phyloP scores from a whole-genome alignment of 2,329 filamentous ascomycete genomes.

The Aspergillus uvarum region DNA sequence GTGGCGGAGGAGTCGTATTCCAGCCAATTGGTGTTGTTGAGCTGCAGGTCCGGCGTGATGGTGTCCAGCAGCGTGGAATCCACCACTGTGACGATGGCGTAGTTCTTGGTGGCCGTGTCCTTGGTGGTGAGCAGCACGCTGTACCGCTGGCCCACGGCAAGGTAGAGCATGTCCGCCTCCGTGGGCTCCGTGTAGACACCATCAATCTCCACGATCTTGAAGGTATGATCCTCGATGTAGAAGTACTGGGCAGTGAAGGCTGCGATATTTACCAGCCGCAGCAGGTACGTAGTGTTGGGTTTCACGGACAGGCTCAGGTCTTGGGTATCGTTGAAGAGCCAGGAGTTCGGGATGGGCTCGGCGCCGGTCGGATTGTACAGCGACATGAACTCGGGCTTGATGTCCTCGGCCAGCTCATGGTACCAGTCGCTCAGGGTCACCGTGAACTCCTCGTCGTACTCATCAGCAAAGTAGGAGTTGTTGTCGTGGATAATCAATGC shows the following conservation, averaged over 20 bases:
- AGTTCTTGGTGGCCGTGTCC: slow-evolving; percentile 63
- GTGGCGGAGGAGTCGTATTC: slow-evolving; percentile 55
- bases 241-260: slow-evolving; percentile 62
- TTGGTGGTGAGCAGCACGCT: slow-evolving; percentile 59
- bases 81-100: slow-evolving; percentile 54
- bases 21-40: slow-evolving; percentile 61
- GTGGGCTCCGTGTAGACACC: slow-evolving; percentile 65
- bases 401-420: slow-evolving; percentile 60
- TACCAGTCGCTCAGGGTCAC: slow-evolving; percentile 74
- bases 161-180: slow-evolving; percentile 63
- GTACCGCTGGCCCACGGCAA: slow-evolving; percentile 66
- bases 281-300: slow-evolving; percentile 69
- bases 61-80: slow-evolving; percentile 32
- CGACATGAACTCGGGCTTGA: slow-evolving; percentile 44
- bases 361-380: slow-evolving; percentile 57
- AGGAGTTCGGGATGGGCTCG: slow-evolving; percentile 66
- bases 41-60: slow-evolving; percentile 35
- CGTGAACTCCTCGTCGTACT: slow-evolving; percentile 61
- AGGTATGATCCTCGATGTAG: slow-evolving; percentile 54
- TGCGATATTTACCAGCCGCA: slow-evolving; percentile 72
- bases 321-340: slow-evolving; percentile 67
- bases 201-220: slow-evolving; percentile 71
- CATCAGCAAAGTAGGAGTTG: slow-evolving; percentile 48
- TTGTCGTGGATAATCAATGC: slow-evolving; percentile 65
- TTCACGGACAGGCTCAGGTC: slow-evolving; percentile 59